These are phyloP conservation scores for Chytridium lagenaria DNA, from an alignment of 371 early-diverging fungal genomes.

Conservation along the genomic window DNA sequence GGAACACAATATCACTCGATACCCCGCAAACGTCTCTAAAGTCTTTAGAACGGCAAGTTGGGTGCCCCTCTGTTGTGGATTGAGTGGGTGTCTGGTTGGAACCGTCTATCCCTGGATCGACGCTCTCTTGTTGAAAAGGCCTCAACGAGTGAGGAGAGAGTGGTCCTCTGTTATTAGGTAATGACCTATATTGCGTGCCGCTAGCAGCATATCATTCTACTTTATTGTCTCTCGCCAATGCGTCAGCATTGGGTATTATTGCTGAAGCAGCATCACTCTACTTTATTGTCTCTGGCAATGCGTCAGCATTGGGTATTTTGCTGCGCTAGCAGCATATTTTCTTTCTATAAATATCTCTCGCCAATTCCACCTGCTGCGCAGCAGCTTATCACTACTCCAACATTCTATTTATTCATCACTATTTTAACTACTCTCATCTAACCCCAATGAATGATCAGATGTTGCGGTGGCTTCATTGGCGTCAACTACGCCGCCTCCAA, in stretches of 20 bases:
- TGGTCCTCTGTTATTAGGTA: constrained; percentile 64
- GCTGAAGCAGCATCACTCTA: no score
- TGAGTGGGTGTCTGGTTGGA: constrained; percentile 57
- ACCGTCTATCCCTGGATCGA: constrained; percentile 59
- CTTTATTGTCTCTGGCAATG: no score
- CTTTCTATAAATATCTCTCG: no score
- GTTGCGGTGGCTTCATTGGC: constrained; percentile 65
- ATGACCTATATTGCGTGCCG: no score
- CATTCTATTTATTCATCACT: no score
- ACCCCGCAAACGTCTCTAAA: constrained; percentile 40
- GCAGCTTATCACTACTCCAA: no score
- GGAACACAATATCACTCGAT: constrained; percentile 56
- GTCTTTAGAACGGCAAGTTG: constrained; percentile 59
- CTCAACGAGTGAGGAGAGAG: constrained; percentile 45
- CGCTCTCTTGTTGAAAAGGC: constrained; percentile 36
- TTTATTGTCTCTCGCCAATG: constrained; percentile 20
- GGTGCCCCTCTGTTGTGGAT: constrained; percentile 63
- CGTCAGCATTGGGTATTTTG: no score
- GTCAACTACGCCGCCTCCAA: constrained; percentile 50
- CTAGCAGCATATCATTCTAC: constrained; percentile 6
- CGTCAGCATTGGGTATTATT: no score
- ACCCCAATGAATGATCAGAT: no score
- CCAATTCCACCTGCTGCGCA: no score
- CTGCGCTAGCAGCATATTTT: no score
- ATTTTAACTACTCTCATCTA: no score